Conservation (phyloP, 1,284 basidiomycete species). For the Exobasidium cylindrosporum region DNA sequence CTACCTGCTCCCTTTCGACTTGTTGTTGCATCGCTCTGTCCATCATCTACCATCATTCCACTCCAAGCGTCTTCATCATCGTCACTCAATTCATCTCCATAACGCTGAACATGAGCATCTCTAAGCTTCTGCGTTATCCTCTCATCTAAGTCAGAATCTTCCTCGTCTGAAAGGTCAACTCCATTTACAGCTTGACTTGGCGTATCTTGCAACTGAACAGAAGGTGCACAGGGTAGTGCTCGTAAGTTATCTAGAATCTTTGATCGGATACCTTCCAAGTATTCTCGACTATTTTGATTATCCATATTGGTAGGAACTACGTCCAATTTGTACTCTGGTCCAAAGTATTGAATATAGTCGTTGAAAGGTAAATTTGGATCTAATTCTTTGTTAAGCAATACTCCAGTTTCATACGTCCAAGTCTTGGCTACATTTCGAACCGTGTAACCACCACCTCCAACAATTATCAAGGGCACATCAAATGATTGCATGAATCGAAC, state of each 20-base stretch:
- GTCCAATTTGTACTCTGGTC: slow-evolving; percentile 88
- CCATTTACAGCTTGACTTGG: slow-evolving; percentile 63
- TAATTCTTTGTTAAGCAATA: slow-evolving; percentile 82
- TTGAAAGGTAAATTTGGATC: slow-evolving; percentile 80
- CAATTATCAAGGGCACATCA: slow-evolving; percentile 81
- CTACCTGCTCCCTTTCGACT: neutral
- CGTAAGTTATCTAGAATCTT: slow-evolving; percentile 76
- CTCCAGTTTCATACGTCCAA: slow-evolving; percentile 96
- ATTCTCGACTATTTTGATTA: slow-evolving; percentile 81
- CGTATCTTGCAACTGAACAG: slow-evolving; percentile 80
- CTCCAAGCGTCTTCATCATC: slow-evolving; percentile 32
- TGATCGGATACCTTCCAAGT: slow-evolving; percentile 70
- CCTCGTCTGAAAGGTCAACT: slow-evolving; percentile 46
- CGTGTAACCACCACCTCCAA: slow-evolving; percentile 96
- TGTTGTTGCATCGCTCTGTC: neutral
- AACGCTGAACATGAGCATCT: slow-evolving; percentile 43
- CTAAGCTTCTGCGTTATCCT: slow-evolving; percentile 47
- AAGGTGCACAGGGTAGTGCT: slow-evolving; percentile 76
- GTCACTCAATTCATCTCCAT: slow-evolving; percentile 48
- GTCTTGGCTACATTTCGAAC: slow-evolving; percentile 84
- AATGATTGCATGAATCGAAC: slow-evolving; percentile 81
- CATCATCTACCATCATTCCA: slow-evolving; percentile 5
- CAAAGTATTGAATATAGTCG: slow-evolving; percentile 97
- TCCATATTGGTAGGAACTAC: slow-evolving; percentile 91
- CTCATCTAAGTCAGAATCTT: slow-evolving; percentile 56